Conservation (phyloP, 495 filamentous ascomycete genomes). For the Lasiosphaeria miniovina region DNA sequence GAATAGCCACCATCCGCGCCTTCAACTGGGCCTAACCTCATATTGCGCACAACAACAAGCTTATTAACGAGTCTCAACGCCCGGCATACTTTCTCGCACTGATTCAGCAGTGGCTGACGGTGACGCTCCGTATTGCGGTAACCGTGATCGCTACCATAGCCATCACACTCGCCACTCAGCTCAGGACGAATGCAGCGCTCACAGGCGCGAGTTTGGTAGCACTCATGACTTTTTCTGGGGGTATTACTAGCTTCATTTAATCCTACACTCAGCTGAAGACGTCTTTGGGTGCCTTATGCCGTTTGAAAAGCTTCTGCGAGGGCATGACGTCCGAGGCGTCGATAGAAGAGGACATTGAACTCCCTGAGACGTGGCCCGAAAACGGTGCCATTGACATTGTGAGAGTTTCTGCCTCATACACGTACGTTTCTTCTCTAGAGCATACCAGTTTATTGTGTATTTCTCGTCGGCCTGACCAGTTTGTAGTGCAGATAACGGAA, state of each 20-base stretch:
- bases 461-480: background rate
- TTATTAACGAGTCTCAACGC: slow-evolving; percentile 49
- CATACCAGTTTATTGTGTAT: background rate
- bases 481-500: background rate
- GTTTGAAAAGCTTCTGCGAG: slow-evolving; percentile 35
- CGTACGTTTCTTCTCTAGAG: background rate
- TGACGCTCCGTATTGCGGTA: slow-evolving; percentile 42
- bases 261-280: slow-evolving; percentile 44
- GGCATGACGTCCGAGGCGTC: background rate
- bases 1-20: slow-evolving; percentile 44
- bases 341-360: slow-evolving; percentile 1
- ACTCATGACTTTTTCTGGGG: slow-evolving; percentile 10
- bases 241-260: slow-evolving; percentile 1
- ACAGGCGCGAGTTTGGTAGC: slow-evolving; percentile 23
- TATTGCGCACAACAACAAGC: slow-evolving; percentile 39
- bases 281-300: slow-evolving; percentile 43
- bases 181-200: slow-evolving; percentile 16
- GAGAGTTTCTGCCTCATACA: slow-evolving; percentile 9
- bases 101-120: slow-evolving; percentile 46
- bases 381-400: slow-evolving; percentile 5
- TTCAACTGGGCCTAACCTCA: slow-evolving; percentile 41
- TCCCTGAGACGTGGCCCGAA: slow-evolving; percentile 3
- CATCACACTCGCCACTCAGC: slow-evolving; percentile 13
- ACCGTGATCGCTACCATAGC: slow-evolving; percentile 34
- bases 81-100: slow-evolving; percentile 45